Base-by-base conservation (phyloP, 208 protist species). In the Acanthamoeba castellanii region DNA sequence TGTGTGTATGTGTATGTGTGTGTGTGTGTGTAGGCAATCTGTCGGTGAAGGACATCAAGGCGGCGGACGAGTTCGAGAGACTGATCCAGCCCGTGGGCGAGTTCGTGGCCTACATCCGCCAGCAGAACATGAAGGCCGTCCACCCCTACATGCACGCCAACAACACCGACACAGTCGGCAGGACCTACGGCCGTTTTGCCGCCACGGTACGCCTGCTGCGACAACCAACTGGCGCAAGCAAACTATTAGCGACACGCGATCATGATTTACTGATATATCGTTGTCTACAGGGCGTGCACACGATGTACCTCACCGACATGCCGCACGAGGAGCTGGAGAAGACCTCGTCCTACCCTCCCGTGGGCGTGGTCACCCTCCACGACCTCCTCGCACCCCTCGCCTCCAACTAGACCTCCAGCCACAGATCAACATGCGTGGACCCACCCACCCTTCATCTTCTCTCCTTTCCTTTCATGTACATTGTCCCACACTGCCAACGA, bases 131-230 rank as follows among this genome's bases (percentile, higher is more conserved):
- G 78, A 87, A 87, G 78, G 78, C 78, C 7, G 78, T 87, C 18
- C 78, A 87, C 78, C 78, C 78, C n/a, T 52, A 52, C 78, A 87
- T 87, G 42, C 78, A 87, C 78, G 42, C 78, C 78, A 87, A 87
- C 78, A 61, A 50, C 78, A 59, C 78, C 16, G 78, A 87, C 27
- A 30, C 45, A 2, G 3, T 87, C 11, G 78, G 78, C 78, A 87
- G 22, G 78, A 87, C 78, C 78, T 18, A n/a, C 42, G 47, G 42
- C 47, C 78, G 78, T 37, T 61, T 87, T 20, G 78, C 42, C 42
- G 50, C 78, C 22, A 87, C 50, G 22, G 68, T 76, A 76, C 11
- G 68, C 27, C 27, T 57, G 59, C 59, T 22, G 59, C 59, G 59
- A 22, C 59, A 4, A 27, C n/a, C n/a, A n/a, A n/a, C n/a, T n/a